Conservation (phyloP, 495 filamentous ascomycete species). For the Neurospora hispaniola region DNA sequence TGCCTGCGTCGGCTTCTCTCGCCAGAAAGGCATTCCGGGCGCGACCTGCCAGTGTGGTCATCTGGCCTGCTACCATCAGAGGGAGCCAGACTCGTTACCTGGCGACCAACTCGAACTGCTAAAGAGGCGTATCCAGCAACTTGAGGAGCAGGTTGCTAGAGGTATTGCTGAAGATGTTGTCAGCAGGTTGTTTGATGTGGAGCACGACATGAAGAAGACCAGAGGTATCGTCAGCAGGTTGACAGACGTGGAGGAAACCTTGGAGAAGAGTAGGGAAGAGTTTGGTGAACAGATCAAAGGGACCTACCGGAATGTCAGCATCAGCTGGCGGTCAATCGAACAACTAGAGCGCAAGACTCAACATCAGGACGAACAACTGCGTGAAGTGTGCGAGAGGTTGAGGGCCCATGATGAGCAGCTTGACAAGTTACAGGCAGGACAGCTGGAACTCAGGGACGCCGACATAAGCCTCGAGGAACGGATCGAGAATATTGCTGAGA, state of each 20-base stretch:
- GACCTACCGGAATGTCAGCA: slow-evolving; percentile 39
- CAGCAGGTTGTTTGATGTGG: slow-evolving; percentile 9
- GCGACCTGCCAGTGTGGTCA: slow-evolving; percentile 45
- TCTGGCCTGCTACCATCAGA: slow-evolving; percentile 43
- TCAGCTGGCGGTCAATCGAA: slow-evolving; percentile 40
- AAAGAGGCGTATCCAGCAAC: slow-evolving; percentile 32
- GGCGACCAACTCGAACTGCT: slow-evolving; percentile 33
- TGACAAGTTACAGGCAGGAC: slow-evolving; percentile 29
- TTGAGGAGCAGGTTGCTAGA: slow-evolving; percentile 37
- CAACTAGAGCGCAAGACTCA: slow-evolving; percentile 30
- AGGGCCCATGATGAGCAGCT: slow-evolving; percentile 30
- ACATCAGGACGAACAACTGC: slow-evolving; percentile 34
- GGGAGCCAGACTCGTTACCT: slow-evolving; percentile 26
- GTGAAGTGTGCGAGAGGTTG: slow-evolving; percentile 33
- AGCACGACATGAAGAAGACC: slow-evolving; percentile 25
- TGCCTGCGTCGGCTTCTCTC: slow-evolving; percentile 44
- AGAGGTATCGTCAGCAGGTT: slow-evolving; percentile 31
- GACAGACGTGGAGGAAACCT: slow-evolving; percentile 38
- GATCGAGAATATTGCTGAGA: slow-evolving; percentile 37
- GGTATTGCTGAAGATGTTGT: slow-evolving; percentile 4
- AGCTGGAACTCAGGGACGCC: slow-evolving; percentile 41
- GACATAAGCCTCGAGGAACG: slow-evolving; percentile 41
- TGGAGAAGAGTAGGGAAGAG: slow-evolving; percentile 41
- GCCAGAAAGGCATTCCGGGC: slow-evolving; percentile 38
- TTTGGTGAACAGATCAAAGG: slow-evolving; percentile 37